Conservation (phyloP, 2,329 filamentous ascomycete species). For the Colletotrichum spaethianum region DNA sequence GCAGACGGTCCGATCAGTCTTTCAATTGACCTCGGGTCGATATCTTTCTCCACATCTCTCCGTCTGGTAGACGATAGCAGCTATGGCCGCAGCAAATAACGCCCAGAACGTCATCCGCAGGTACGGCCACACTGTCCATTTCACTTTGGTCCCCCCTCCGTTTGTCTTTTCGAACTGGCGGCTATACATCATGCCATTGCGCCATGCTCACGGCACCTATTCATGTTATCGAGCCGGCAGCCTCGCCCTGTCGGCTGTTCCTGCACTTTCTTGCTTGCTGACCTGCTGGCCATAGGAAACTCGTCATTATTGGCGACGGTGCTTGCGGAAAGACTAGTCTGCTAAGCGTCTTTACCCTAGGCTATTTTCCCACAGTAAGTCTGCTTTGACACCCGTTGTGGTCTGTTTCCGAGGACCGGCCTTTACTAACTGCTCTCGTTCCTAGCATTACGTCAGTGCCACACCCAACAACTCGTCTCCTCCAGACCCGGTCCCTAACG, state of each 20-base stretch:
- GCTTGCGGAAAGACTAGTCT: slow-evolving; percentile 99
- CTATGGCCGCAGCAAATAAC: slow-evolving; percentile 61
- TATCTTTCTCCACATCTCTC: not conserved
- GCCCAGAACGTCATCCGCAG: slow-evolving; percentile 74
- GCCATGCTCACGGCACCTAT: not conserved
- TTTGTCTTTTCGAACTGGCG: not conserved
- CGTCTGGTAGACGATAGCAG: slow-evolving; percentile 6
- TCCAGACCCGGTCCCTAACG: slow-evolving; percentile 36
- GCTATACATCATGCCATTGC: not conserved
- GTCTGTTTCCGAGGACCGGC: slow-evolving; percentile 43
- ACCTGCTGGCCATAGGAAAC: slow-evolving; percentile 73
- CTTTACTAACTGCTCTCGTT: slow-evolving; percentile 34
- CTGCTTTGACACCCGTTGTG: slow-evolving; percentile 23
- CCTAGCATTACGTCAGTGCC: slow-evolving; percentile 72
- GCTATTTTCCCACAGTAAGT: slow-evolving; percentile 97
- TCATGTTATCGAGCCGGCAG: not conserved
- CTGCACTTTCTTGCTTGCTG: not conserved
- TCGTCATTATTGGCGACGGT: slow-evolving; percentile 97
- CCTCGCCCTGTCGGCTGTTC: not conserved
- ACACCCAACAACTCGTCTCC: slow-evolving; percentile 9
- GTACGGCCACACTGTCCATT: slow-evolving; percentile 59
- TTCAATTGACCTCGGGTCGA: slow-evolving; percentile 31
- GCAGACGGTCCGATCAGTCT: not conserved
- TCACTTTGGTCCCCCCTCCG: slow-evolving; percentile 18
- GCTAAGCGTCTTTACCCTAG: slow-evolving; percentile 96